Conservation (phyloP, 2,329 filamentous ascomycete species). For the Coniella vitis region DNA sequence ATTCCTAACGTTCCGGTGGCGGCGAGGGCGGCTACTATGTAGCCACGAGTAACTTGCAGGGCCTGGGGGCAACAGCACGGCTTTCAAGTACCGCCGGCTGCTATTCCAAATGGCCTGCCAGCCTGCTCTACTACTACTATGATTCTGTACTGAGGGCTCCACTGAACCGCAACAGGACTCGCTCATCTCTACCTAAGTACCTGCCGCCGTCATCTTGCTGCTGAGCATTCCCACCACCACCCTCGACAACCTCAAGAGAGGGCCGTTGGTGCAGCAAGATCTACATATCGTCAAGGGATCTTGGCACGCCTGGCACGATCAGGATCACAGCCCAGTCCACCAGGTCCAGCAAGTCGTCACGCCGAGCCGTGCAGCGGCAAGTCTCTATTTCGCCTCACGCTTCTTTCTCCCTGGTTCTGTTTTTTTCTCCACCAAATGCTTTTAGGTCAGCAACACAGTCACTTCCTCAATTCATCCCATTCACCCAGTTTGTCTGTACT, state of each 20-base stretch:
- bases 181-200: too few relatives aligned
- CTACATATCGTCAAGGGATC: conserved; percentile 1
- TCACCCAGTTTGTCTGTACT: too few relatives aligned
- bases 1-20: too few relatives aligned
- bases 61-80: too few relatives aligned
- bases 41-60: too few relatives aligned
- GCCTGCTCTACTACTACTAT: too few relatives aligned
- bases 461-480: background rate
- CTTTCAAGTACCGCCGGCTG: too few relatives aligned
- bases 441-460: conserved; percentile 1
- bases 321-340: background rate
- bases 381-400: background rate
- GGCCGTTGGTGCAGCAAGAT: conserved; percentile 4
- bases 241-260: background rate
- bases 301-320: conserved; percentile 1
- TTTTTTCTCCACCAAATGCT: too few relatives aligned
- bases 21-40: conserved; percentile 3
- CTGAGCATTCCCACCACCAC: background rate
- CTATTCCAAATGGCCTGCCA: too few relatives aligned
- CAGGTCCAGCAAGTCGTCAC: background rate
- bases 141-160: too few relatives aligned
- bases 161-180: background rate
- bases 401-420: background rate
- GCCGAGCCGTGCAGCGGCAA: background rate
- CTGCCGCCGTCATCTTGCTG: too few relatives aligned